Percentiles rank a stretch among this genome's conserved stretches.
Evolutionary conservation across 2,329 filamentous ascomycete species (phyloP).

Genomic region (Rosellinia necatrix): DNA sequence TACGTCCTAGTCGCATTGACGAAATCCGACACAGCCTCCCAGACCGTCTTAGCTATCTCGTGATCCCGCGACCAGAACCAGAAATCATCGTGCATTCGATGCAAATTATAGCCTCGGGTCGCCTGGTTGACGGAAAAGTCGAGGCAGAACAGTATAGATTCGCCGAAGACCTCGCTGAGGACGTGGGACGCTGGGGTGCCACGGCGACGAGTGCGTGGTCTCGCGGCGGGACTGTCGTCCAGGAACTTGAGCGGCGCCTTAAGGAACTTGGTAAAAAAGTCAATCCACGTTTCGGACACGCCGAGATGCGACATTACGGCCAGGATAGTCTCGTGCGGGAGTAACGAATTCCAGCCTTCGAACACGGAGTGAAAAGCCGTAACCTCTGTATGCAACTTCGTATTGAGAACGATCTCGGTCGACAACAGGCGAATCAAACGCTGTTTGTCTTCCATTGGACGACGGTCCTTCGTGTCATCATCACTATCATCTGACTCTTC

Average conservation of each 20-base stretch:
- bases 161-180: constrained; percentile 63
- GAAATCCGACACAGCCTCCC: constrained; percentile 62
- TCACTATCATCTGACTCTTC: constrained; percentile 22
- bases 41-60: constrained; percentile 58
- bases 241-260: constrained; percentile 62
- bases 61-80: constrained; percentile 68
- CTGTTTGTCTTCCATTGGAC: constrained; percentile 52
- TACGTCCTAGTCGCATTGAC: constrained; percentile 58
- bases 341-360: constrained; percentile 47
- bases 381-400: constrained; percentile 50
- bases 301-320: constrained; percentile 62
- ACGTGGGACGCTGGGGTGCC: constrained; percentile 65
- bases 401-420: constrained; percentile 53
- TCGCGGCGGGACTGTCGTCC: constrained; percentile 53
- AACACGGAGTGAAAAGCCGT: constrained; percentile 54
- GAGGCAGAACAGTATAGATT: constrained; percentile 65
- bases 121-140: constrained; percentile 66
- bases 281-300: constrained; percentile 58
- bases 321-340: constrained; percentile 63
- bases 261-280: constrained; percentile 64
- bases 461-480: constrained; percentile 32
- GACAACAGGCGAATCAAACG: constrained; percentile 53
- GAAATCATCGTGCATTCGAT: constrained; percentile 67
- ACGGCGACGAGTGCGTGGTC: constrained; percentile 52
- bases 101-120: constrained; percentile 58